Conservation (phyloP, 208 protist species). For the Acanthamoeba healyi region DNA sequence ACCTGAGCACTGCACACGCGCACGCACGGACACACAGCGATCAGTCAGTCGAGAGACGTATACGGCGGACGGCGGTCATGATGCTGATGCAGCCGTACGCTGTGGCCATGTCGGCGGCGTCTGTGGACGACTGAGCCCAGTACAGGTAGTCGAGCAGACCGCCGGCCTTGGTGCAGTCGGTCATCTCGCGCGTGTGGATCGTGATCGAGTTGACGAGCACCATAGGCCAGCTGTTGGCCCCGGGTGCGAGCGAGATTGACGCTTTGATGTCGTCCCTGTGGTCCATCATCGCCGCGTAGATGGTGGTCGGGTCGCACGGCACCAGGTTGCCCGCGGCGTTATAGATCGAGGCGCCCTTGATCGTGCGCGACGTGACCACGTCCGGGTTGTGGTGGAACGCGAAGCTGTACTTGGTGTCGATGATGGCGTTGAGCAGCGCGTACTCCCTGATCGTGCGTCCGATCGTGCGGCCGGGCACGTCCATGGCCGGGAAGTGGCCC, state of each 20-base stretch:
- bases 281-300: background rate
- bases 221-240: conserved; percentile 8
- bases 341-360: background rate
- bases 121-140: background rate
- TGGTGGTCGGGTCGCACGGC: background rate
- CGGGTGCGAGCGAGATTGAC: background rate
- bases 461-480: background rate
- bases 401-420: background rate
- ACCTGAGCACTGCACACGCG: background rate
- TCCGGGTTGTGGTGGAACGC: conserved; percentile 26
- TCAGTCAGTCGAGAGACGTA: too few relatives aligned
- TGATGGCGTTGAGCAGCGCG: background rate
- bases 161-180: conserved; percentile 14
- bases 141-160: conserved; percentile 31
- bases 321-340: conserved; percentile 12
- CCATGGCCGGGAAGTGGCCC: conserved; percentile 40
- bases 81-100: background rate
- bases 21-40: too few relatives aligned
- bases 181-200: conserved; percentile 7
- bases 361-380: conserved; percentile 8
- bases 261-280: background rate
- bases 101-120: background rate
- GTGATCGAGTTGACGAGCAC: background rate
- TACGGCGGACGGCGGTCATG: background rate
- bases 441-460: background rate